Evolutionary conservation across 306 rosid species (phyloP), one percentile per base, ranked within the genome.

Genomic region (Sophora flavescens): DNA sequence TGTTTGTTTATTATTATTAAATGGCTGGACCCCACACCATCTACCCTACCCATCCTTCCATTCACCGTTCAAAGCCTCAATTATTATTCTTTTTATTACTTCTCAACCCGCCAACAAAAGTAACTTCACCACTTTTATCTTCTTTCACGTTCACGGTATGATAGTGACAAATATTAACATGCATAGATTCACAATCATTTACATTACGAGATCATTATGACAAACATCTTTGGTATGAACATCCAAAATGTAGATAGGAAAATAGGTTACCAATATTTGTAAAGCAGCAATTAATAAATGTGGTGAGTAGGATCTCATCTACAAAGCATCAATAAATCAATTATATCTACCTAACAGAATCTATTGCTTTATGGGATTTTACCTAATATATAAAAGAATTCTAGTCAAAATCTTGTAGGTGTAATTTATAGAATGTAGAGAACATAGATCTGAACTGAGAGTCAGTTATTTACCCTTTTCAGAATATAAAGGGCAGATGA

Each of bases 261-360:
- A 39, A 57, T 6, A 57, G 6, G 36, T 15, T 26, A 72, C 59
- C 69, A 5, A 44, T 16, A 30, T 30, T 30, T 44, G 12, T 15
- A 22, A 48, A 45, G 35, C 18, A 28, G 68, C 42, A 15, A 42
- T 45, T 61, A 74, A 74, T 74, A 45, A 74, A 74, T 74, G 17
- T 47, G 18, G 36, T 11, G 39, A 47, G 70, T 47, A 3, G 38
- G 36, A 61, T 61, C 48, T 33, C 60, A 73, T 73, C 78, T 45
- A 11, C 78, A 28, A 30, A 42, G 15, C 78, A 74, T 61, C 17
- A 74, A 62, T 2, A 74, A 32, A 47, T 74, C 51, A 74, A 61
- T 74, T 63, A 63, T 52, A 63, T 18, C 63, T 36, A 62, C 72
- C 51, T 63, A 63, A 63, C 53, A 17, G 38, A 45, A 45, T 63